These are phyloP conservation scores for Lodderomyces margitis DNA, from an alignment of 1,139 yeast genomes.

Conservation along the genomic window DNA sequence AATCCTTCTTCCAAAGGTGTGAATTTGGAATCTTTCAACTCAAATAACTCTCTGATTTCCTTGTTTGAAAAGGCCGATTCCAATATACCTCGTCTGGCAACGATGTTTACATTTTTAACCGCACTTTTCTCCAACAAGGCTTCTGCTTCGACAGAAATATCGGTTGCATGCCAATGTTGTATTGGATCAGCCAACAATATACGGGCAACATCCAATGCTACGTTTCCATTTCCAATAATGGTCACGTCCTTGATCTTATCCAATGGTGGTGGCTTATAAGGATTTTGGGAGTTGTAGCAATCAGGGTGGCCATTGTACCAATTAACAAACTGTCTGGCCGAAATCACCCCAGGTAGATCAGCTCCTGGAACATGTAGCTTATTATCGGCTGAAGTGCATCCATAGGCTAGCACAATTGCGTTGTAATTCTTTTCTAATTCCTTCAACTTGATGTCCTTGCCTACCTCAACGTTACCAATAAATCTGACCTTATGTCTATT, in stretches of 20 bases:
- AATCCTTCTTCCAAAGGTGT: constrained; percentile 48
- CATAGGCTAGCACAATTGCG: constrained; percentile 77
- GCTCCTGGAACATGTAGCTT: constrained; percentile 61
- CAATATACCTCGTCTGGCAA: constrained; percentile 81
- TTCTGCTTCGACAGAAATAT: constrained; percentile 66
- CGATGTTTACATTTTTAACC: constrained; percentile 64
- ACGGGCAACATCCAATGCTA: constrained; percentile 91
- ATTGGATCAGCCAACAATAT: constrained; percentile 60
- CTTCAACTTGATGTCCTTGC: constrained; percentile 48
- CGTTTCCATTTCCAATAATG: constrained; percentile 96
- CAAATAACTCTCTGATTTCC: constrained; percentile 82
- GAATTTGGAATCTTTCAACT: constrained; percentile 57
- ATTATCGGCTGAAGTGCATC: constrained; percentile 66
- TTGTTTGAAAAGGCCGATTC: constrained; percentile 91
- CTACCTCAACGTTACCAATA: constrained; percentile 74
- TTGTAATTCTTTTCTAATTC: constrained; percentile 59
- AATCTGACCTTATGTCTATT: constrained; percentile 50
- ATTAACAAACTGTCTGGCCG: constrained; percentile 85
- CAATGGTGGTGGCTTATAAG: constrained; percentile 49
- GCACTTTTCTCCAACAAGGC: constrained; percentile 48
- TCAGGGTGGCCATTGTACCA: constrained; percentile 96
- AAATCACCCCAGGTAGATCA: constrained; percentile 60
- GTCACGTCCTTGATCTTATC: constrained; percentile 63
- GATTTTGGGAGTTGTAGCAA: constrained; percentile 26
- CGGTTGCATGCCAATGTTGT: constrained; percentile 65